A percentile compares a stretch with the other conserved stretches of the same genome.
Evolutionary conservation across 2,329 filamentous ascomycete species (phyloP).

Genomic region (Fusarium anguioides): DNA sequence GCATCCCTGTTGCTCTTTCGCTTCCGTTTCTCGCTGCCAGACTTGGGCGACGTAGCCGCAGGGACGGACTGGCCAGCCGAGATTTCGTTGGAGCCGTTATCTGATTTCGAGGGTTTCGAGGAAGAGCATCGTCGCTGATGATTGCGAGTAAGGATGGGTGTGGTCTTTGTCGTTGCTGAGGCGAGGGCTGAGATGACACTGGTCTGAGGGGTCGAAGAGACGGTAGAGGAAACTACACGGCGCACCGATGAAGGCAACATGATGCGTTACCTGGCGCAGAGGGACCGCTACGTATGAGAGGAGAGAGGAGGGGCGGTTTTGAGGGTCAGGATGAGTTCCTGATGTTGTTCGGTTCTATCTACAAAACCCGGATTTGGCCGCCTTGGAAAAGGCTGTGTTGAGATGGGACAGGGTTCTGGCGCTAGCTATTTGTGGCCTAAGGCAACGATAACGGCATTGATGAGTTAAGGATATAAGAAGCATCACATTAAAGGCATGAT

Average conservation of each 20-base stretch:
- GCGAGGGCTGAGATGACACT: slow-evolving; percentile 56
- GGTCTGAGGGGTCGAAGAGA: slow-evolving; percentile 59
- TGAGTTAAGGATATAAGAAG: slow-evolving; percentile 3
- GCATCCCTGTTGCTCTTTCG: slow-evolving; percentile 66
- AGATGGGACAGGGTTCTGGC: slow-evolving; percentile 38
- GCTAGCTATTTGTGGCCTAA: slow-evolving; percentile 51
- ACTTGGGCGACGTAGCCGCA: slow-evolving; percentile 57
- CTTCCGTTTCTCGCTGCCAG: slow-evolving; percentile 65
- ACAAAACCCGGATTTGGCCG: slow-evolving; percentile 54
- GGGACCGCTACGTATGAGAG: slow-evolving; percentile 28
- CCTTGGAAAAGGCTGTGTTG: slow-evolving; percentile 51
- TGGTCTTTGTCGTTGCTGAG: slow-evolving; percentile 54
- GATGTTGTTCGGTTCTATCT: slow-evolving; percentile 50
- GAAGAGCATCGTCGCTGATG: slow-evolving; percentile 69
- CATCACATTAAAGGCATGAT: neutral
- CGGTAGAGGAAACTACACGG: slow-evolving; percentile 62
- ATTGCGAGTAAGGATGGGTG: slow-evolving; percentile 52
- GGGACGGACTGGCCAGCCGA: slow-evolving; percentile 62
- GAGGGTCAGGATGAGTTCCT: slow-evolving; percentile 47
- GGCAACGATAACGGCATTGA: slow-evolving; percentile 48
- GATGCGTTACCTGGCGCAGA: slow-evolving; percentile 46
- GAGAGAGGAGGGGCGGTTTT: slow-evolving; percentile 33
- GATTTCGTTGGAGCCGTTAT: slow-evolving; percentile 65
- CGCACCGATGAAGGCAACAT: slow-evolving; percentile 69
- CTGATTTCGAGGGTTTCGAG: slow-evolving; percentile 71